Conservation (phyloP, 2,329 filamentous ascomycete species). For the Lizonia empirigonia region DNA sequence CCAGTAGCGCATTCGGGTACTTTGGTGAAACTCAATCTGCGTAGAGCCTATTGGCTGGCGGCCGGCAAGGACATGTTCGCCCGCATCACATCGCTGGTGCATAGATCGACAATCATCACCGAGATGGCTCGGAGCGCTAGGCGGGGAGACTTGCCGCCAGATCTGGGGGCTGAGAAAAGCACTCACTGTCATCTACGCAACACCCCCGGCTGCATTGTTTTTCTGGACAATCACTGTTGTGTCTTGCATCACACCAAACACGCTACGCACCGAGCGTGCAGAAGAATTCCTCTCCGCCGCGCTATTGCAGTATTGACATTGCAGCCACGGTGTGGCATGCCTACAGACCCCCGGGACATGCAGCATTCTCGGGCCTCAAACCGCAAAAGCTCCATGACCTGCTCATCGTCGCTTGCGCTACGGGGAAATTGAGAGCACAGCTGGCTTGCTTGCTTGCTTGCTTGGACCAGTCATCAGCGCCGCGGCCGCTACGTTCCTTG, state of each 20-base stretch:
- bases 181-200: constrained; percentile 27
- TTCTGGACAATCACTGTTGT: constrained; percentile 26
- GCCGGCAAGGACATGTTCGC: constrained; percentile 31
- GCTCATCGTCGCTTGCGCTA: constrained; percentile 14
- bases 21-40: constrained; percentile 41
- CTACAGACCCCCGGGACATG: constrained; percentile 27
- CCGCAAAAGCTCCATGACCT: constrained; percentile 45
- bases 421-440: constrained; percentile 12
- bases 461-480: too few species aligned
- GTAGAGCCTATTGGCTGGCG: constrained; percentile 41
- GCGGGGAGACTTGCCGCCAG: constrained; percentile 24
- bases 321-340: constrained; percentile 25
- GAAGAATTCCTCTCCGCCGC: constrained; percentile 29
- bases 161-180: constrained; percentile 27
- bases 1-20: constrained; percentile 35
- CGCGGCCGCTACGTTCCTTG: constrained; percentile 27
- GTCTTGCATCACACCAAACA: constrained; percentile 38
- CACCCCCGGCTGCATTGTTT: constrained; percentile 12
- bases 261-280: constrained; percentile 33
- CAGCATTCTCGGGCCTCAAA: constrained; percentile 44
- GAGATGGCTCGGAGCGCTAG: constrained; percentile 33
- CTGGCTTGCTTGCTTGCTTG: constrained; percentile 30
- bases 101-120: constrained; percentile 31
- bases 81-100: constrained; percentile 40
- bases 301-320: constrained; percentile 36